Conservation (phyloP, 2,329 filamentous ascomycete genomes). For the Capronia coronata region DNA sequence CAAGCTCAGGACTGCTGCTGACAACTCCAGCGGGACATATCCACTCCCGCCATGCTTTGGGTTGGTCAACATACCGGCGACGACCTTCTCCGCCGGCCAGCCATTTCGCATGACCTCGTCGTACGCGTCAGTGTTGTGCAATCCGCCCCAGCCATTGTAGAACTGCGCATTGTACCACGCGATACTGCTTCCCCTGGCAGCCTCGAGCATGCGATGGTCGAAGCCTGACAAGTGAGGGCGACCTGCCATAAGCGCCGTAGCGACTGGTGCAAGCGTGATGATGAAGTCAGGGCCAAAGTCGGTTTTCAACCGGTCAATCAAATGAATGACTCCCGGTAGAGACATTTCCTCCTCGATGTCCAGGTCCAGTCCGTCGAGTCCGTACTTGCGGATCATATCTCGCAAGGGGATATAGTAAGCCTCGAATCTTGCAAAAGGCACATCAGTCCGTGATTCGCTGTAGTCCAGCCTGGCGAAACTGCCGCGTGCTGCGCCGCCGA, state of each 20-base stretch:
- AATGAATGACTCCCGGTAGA: conserved; percentile 57
- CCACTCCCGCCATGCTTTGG: conserved; percentile 62
- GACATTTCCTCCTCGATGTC: conserved; percentile 75
- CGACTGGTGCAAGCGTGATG: conserved; percentile 76
- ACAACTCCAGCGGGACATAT: conserved; percentile 54
- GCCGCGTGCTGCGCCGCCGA: conserved; percentile 76
- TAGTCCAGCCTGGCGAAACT: conserved; percentile 57
- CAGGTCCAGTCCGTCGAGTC: conserved; percentile 65
- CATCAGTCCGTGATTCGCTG: conserved; percentile 39
- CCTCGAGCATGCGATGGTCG: conserved; percentile 68
- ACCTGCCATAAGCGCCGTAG: conserved; percentile 59
- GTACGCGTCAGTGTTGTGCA: conserved; percentile 44
- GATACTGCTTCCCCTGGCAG: conserved; percentile 58
- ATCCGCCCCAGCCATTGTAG: conserved; percentile 82
- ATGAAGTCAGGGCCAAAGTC: conserved; percentile 44
- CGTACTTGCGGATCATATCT: conserved; percentile 55
- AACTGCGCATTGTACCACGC: conserved; percentile 89
- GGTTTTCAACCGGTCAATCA: conserved; percentile 59
- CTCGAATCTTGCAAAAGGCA: conserved; percentile 55
- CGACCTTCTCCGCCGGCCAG: conserved; percentile 66
- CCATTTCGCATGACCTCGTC: conserved; percentile 47
- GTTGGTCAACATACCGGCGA: conserved; percentile 75
- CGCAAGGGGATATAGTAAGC: conserved; percentile 64
- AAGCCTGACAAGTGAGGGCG: conserved; percentile 68
- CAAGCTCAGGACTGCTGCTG: conserved; percentile 52